A percentile compares a stretch with the other conserved stretches of the same genome.
Conservation (phyloP, 495 filamentous ascomycete species). For the Aspergillus nanangensis region DNA sequence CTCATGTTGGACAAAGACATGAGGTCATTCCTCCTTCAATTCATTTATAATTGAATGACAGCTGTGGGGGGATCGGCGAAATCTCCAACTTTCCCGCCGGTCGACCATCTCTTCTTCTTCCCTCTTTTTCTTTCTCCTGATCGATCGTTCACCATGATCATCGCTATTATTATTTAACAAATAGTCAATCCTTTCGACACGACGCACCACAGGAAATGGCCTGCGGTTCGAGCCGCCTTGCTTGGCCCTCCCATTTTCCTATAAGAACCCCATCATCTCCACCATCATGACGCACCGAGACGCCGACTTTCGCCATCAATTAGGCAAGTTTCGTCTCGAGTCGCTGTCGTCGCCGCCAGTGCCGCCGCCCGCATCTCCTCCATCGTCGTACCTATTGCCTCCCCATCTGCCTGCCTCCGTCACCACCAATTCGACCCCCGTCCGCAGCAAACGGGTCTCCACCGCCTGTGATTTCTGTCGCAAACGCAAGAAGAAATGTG, state of each 20-base stretch:
- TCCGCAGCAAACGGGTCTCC: slow-evolving; percentile 38
- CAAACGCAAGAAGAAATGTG: slow-evolving; percentile 52
- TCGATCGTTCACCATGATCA: too few species aligned
- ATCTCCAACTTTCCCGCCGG: too few species aligned
- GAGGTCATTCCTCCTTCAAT: too few species aligned
- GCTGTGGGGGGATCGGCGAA: too few species aligned
- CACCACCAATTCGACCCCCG: slow-evolving; percentile 1
- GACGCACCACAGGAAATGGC: slow-evolving; percentile 22
- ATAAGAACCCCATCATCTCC: neutral
- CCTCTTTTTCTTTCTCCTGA: too few species aligned
- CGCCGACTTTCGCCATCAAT: slow-evolving; percentile 41
- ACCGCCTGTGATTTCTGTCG: slow-evolving; percentile 51
- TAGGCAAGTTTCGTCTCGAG: slow-evolving; percentile 43
- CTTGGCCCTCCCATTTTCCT: slow-evolving; percentile 7
- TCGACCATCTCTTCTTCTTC: too few species aligned
- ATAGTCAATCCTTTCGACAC: too few species aligned
- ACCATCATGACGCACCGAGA: slow-evolving; percentile 32
- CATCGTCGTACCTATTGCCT: too few species aligned
- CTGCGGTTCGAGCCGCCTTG: slow-evolving; percentile 32
- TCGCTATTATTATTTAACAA: too few species aligned
- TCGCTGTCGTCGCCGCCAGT: slow-evolving; percentile 9
- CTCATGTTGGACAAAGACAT: too few species aligned
- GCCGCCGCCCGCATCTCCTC: slow-evolving; percentile 4
- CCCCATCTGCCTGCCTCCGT: slow-evolving; percentile 3
- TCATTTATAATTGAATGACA: too few species aligned